Evolutionary conservation across 345 rosid genomes (phyloP), one percentile per base, ranked within the genome.

Genomic region (Aquilaria malaccensis): DNA sequence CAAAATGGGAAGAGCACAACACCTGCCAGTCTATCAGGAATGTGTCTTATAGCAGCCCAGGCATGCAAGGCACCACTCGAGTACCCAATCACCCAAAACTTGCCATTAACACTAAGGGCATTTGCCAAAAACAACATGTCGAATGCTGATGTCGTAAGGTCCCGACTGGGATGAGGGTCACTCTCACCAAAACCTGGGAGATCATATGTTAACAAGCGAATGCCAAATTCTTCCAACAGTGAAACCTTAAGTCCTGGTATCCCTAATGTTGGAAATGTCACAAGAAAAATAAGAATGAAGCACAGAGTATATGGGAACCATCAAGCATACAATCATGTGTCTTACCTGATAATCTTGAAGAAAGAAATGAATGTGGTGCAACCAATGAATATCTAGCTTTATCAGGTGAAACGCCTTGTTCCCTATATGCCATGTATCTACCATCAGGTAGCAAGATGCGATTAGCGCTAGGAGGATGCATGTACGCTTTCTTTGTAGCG

Each of bases 111-210:
- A 60, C 79, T 83, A 56, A 80, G 33, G 47, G 80, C 78, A 67
- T 72, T 72, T 45, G 83, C 92, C 64, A 86, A 61, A 67, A 67
- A 69, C 22, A 69, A 71, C 75, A 86, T 76, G 56, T 83, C 92
- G 45, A 59, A 30, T 33, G 92, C 89, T 50, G 92, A 86, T 46
- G 92, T 79, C 66, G 79, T 73, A 13, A 86, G 89, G 63, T 76
- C 78, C 74, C 92, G 72, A 33, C 41, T 60, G 22, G 83, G 80
- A 48, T 81, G 80, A 70, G 89, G 83, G 73, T 83, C 89, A 70
- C 92, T 86, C 82, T 86, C 92, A 29, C 92, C 92, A 76, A 83
- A 86, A 70, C 92, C 92, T 15, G 89, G 92, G 66, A 83, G 92
- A 74, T 86, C 92, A 75, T 79, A 86, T 10, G 89, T 78, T 66